phyloP scores from a whole-genome alignment of 1,284 basidiomycete genomes.

The Ustanciosporium gigantosporum region DNA sequence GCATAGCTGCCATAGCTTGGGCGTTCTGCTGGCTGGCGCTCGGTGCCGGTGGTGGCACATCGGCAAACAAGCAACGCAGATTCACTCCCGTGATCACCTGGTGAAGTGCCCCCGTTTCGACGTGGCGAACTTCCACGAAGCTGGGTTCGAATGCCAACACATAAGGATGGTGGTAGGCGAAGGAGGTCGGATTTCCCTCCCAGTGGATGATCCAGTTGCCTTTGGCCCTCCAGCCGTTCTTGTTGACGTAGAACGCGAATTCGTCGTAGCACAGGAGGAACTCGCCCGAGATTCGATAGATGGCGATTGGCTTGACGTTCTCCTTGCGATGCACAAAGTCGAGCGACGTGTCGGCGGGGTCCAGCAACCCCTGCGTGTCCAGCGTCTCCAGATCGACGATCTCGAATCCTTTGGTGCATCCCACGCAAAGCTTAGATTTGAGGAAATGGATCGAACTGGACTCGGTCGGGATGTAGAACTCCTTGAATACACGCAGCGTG shows the following conservation, averaged over 20 bases:
- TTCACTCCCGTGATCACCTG: constrained; percentile 80
- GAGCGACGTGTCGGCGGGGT: constrained; percentile 85
- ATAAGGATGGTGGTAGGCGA: constrained; percentile 94
- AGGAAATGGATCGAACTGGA: constrained; percentile 96
- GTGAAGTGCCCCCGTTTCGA: constrained; percentile 86
- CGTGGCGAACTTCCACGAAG: constrained; percentile 95
- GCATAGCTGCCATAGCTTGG: constrained; percentile 34
- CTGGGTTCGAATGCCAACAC: constrained; percentile 94
- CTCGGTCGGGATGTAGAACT: constrained; percentile 98
- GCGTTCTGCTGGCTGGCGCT: constrained; percentile 33
- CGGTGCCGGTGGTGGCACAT: constrained; percentile 78
- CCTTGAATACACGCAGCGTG: constrained; percentile 85
- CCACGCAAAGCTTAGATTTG: constrained; percentile 95
- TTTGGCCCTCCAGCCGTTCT: constrained; percentile 87
- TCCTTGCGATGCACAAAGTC: constrained; percentile 92
- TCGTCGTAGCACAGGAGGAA: constrained; percentile 98
- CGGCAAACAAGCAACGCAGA: constrained; percentile 81
- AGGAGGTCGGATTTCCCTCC: constrained; percentile 91
- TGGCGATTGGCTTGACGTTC: constrained; percentile 88
- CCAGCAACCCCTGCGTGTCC: constrained; percentile 93
- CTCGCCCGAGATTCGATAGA: constrained; percentile 94
- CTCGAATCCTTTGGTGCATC: constrained; percentile 97
- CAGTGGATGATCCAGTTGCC: constrained; percentile 93
- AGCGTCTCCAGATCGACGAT: constrained; percentile 97
- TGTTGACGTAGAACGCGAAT: constrained; percentile 98